phyloP scores from a whole-genome alignment of 225 moss, liverwort and hornwort species.

The Pleurozium schreberi region DNA sequence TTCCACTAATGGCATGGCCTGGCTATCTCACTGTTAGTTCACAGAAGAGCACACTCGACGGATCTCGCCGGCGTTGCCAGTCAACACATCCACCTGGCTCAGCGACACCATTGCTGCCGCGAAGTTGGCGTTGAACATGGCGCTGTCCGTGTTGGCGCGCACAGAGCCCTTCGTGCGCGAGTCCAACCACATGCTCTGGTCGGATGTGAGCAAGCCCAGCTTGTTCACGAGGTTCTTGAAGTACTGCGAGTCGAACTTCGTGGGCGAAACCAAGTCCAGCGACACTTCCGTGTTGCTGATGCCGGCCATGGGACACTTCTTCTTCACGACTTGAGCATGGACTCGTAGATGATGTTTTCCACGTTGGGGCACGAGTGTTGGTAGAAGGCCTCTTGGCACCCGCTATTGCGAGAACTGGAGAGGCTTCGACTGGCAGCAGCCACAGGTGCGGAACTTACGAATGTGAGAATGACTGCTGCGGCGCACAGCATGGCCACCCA shows the following conservation, averaged over 20 bases:
- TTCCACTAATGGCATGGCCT: not conserved
- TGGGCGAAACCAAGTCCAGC: slow-evolving; percentile 1
- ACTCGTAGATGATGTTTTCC: not conserved
- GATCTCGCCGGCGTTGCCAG: not conserved
- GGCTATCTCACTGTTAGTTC: not conserved
- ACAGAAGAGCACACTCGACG: not conserved
- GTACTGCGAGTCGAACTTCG: no score
- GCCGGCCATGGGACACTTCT: not conserved
- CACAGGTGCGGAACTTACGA: not conserved
- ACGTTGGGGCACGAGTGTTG: no score
- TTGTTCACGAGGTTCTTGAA: no score
- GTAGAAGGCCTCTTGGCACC: no score
- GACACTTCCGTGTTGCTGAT: not conserved
- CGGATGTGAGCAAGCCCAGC: no score
- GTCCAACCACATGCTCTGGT: no score
- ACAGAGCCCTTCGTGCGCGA: not conserved
- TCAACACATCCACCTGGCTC: not conserved
- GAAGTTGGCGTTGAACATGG: not conserved
- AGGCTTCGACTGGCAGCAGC: not conserved
- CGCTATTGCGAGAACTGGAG: not conserved
- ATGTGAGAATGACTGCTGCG: not conserved
- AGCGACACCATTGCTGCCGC: not conserved
- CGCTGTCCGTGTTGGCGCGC: not conserved
- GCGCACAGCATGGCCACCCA: not conserved
- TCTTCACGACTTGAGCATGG: not conserved